Evolutionary conservation across 2,329 filamentous ascomycete genomes (phyloP).

Genomic region (Orbilia quercus): DNA sequence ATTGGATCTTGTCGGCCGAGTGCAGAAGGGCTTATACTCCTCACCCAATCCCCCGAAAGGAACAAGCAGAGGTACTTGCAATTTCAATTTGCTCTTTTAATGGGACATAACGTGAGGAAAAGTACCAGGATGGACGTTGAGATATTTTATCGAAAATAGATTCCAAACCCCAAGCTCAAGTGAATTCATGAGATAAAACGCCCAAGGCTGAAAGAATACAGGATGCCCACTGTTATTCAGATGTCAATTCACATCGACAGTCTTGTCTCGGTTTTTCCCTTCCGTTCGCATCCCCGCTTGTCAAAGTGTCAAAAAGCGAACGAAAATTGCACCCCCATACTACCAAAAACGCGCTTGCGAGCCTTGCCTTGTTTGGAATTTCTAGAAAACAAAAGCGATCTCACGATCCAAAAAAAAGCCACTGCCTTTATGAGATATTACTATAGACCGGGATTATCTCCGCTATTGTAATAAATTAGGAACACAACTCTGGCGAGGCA

Average conservation of each 20-base stretch:
- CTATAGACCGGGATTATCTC: conserved; percentile 1
- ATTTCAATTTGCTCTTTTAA: conserved; percentile 11
- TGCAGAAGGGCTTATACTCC: conserved; percentile 12
- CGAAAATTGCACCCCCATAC: conserved; percentile 26
- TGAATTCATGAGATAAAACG: no score
- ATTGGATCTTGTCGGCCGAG: conserved; percentile 32
- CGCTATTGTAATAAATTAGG: conserved; percentile 12
- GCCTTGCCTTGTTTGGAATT: conserved; percentile 22
- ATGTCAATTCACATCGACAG: conserved; percentile 28
- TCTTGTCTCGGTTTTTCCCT: not conserved
- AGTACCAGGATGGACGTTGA: conserved; percentile 25
- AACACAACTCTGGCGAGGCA: conserved; percentile 12
- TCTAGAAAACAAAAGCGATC: conserved; percentile 37
- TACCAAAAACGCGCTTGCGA: conserved; percentile 21
- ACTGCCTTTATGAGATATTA: not conserved
- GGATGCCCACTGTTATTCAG: conserved; percentile 25
- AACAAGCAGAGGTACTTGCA: conserved; percentile 12
- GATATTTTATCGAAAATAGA: conserved; percentile 20
- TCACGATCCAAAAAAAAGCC: conserved; percentile 24
- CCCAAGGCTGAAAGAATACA: conserved; percentile 1
- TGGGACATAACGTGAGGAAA: conserved; percentile 10
- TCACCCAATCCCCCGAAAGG: not conserved
- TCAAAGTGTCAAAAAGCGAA: conserved; percentile 23
- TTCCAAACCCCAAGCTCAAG: not conserved
- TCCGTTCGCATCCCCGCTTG: conserved; percentile 4